A percentile compares a stretch with the other conserved stretches of the same genome.
Evolutionary conservation across 495 filamentous ascomycete genomes (phyloP).

Genomic region (Xylaria intraflava): DNA sequence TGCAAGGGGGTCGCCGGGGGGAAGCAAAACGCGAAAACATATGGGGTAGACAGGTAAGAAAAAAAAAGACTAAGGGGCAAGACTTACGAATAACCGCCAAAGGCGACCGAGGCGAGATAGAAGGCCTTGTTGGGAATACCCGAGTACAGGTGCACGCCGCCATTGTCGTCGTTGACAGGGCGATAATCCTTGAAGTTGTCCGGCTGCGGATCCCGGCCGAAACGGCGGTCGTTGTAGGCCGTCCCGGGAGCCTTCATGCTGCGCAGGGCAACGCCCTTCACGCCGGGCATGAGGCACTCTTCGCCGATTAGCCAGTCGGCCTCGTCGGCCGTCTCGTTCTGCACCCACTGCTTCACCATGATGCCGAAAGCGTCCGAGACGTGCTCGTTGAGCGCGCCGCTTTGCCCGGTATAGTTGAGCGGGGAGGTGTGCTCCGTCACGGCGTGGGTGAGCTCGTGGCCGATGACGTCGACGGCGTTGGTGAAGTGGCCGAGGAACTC

Average conservation of each 20-base stretch:
- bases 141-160: conserved; percentile 48
- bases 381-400: conserved; percentile 48
- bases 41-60: background rate
- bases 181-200: conserved; percentile 34
- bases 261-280: conserved; percentile 41
- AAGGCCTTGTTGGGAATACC: conserved; percentile 51
- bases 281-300: conserved; percentile 34
- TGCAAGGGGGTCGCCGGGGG: background rate
- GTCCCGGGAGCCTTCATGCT: conserved; percentile 46
- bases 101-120: conserved; percentile 35
- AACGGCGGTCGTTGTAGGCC: conserved; percentile 40
- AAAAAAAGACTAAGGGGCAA: background rate
- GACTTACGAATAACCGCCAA: conserved; percentile 41
- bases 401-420: conserved; percentile 38
- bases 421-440: conserved; percentile 39
- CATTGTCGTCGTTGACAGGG: conserved; percentile 32
- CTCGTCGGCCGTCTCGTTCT: conserved; percentile 35
- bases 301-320: conserved; percentile 51
- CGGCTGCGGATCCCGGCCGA: conserved; percentile 44
- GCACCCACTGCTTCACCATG: conserved; percentile 46
- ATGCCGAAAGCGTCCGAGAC: conserved; percentile 47
- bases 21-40: too few species aligned
- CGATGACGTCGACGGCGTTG: conserved; percentile 43
- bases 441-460: conserved; percentile 48
- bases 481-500: conserved; percentile 36